Base-by-base conservation (phyloP, 495 filamentous ascomycete species). In the Annulohypoxylon nitens region DNA sequence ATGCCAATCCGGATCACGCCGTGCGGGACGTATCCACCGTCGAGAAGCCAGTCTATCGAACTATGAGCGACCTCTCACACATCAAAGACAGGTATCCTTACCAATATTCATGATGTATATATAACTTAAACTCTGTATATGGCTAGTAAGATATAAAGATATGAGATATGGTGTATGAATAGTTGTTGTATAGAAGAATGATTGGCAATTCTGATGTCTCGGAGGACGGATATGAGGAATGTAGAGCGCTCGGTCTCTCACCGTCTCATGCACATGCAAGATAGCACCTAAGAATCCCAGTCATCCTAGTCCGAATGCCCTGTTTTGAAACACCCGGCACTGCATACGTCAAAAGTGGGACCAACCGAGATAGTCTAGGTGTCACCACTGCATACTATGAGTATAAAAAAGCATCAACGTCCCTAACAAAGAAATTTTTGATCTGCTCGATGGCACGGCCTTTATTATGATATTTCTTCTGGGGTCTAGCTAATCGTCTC, bases 1-100 rank as follows among this genome's bases (percentile, higher is more conserved):
- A 89, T 89, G 10, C 87, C 87, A 16, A 86, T 47, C 23, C 88
- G 88, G 64, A 92, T 87, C 43, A 90, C 69, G 18, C 82, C 64
- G 50, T 89, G 82, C 11, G 88, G 88, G n/a, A 91, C 78, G 78
- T 86, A 86, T 61, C 89, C 89, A 47, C 80, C 78, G 74, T 91
- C 89, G 10, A 90, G 82, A 62, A 89, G 76, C 83, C 83, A 85
- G 57, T 86, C 83, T 81, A 37, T 34, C 4, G 48, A 18, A 70
- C 18, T 73, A 65, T 58, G 47, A 20, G 48, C n/a, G 25, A 45
- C 51, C 9, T 9, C 26, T 14, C 50, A 18, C 5, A 8, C 12
- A 25, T 20, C n/a, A 37, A 4, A 23, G 43, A 64, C 6, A 70
- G 39, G 18, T 18, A 8, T 65, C 41, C 25, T 57, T 67, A 70